Base-by-base conservation (phyloP, 1,284 basidiomycete genomes). In the Ustilago cynodontis region DNA sequence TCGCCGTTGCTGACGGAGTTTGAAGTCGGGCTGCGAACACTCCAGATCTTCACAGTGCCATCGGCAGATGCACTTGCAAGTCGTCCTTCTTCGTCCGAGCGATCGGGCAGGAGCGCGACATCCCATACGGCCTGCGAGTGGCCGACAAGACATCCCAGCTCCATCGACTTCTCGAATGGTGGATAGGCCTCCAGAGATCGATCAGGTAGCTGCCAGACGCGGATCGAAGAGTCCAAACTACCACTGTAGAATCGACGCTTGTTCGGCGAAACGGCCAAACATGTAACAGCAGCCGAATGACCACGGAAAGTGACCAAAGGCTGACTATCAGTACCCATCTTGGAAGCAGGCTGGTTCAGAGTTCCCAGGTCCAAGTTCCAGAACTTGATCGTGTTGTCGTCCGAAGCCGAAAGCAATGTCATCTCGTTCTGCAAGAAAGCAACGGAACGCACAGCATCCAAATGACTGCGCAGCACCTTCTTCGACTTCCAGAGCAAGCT, bases 111-210 rank as follows among this genome's bases (percentile, higher is more conserved):
- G 13, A 89, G 71, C 20, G 93, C 92, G 55, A 98, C 88, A 84
- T 95, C 95, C 95, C 96, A 98, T 13, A 98, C 93, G 3, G 93
- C 93, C 85, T 98, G 94, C 1, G 94, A 93, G 85, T 97, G 94
- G 1, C 94, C 95, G 41, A 95, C 91, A 31, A 98, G 90, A 72
- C 92, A 92, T 37, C 92, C 93, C 41, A 93, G 89, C 41, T 91
- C 89, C 20, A 91, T 89, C 2, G 91, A 91, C 58, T 92, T 89
- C 79, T 98, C 94, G 85, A 93, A 94, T 0, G 94, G 91, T 9
- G 93, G 93, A 86, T 98, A 98, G 2, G 88, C 87, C 90, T 94
- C 83, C 26, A 69, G 57, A 3, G 41, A 59, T 16, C 53, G 37
- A 33, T 79, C 77, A 0, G 83, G 83, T 50, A 97, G 88, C 22